Conservation (phyloP, 768 basidiomycete genomes). For the Russula compacta region DNA sequence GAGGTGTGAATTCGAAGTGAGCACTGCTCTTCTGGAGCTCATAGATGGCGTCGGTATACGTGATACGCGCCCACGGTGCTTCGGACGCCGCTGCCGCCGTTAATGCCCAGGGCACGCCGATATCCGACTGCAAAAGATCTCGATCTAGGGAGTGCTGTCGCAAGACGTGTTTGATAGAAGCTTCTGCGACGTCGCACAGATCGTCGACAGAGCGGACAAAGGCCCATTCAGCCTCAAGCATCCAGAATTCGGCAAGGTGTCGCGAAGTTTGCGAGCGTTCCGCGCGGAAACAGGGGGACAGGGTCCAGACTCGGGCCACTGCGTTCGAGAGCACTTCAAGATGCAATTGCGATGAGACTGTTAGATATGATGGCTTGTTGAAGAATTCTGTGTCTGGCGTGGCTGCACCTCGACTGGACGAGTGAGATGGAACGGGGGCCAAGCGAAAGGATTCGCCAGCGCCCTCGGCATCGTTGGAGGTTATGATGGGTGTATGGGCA, state of each 20-base stretch:
- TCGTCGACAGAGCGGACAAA: constrained; percentile 41
- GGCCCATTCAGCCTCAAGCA: constrained; percentile 94
- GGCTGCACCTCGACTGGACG: constrained; percentile 12
- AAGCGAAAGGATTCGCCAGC: constrained; percentile 88
- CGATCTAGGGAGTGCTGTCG: constrained; percentile 26
- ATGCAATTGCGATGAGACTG: constrained; percentile 94
- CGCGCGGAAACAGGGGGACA: constrained; percentile 91
- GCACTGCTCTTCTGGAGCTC: constrained; percentile 37
- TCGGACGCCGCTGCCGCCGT: constrained; percentile 29
- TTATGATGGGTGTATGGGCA: constrained; percentile 80
- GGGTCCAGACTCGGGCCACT: constrained; percentile 78
- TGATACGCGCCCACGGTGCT: constrained; percentile 57
- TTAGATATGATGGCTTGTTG: constrained; percentile 67
- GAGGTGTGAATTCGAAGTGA: constrained; percentile 47
- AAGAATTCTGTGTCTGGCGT: constrained; percentile 52
- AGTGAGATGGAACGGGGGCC: constrained; percentile 30
- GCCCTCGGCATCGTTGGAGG: constrained; percentile 90
- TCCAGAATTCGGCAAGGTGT: constrained; percentile 98
- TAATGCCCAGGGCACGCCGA: constrained; percentile 28
- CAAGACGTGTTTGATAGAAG: constrained; percentile 37
- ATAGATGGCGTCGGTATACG: constrained; percentile 68
- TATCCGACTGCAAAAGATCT: constrained; percentile 34
- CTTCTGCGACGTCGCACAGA: constrained; percentile 51
- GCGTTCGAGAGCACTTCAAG: constrained; percentile 79
- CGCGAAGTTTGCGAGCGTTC: constrained; percentile 80